Conservation (phyloP, 352 stramenopile species). For the Phytophthora citrophthora region DNA sequence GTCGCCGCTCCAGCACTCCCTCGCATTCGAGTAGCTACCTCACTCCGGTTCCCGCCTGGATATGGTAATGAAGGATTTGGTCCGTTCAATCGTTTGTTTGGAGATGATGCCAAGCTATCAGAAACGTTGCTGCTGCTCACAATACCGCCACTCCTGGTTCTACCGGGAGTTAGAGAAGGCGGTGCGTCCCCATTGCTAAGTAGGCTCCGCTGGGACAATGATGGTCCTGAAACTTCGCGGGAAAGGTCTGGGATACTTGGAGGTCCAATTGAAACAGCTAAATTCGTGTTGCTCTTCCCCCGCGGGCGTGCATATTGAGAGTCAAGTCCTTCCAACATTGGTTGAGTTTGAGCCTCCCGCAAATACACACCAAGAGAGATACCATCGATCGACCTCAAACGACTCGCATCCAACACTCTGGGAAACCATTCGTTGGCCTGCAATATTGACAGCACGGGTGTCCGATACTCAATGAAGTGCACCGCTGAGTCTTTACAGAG, state of each 20-base stretch:
- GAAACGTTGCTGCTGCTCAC: slow-evolving; percentile 37
- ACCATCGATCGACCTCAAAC: slow-evolving; percentile 54
- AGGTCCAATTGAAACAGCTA: slow-evolving; percentile 26
- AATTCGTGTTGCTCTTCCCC: slow-evolving; percentile 45
- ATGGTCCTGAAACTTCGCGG: slow-evolving; percentile 54
- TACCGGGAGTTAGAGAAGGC: slow-evolving; percentile 11
- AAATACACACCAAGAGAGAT: slow-evolving; percentile 61
- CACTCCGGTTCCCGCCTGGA: slow-evolving; percentile 25
- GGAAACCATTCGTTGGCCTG: slow-evolving; percentile 52
- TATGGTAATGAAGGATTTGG: slow-evolving; percentile 29
- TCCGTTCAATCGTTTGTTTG: slow-evolving; percentile 51
- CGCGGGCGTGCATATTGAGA: slow-evolving; percentile 38
- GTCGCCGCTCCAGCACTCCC: slow-evolving; percentile 62
- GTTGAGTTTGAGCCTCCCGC: slow-evolving; percentile 59
- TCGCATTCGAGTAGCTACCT: slow-evolving; percentile 44
- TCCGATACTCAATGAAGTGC: slow-evolving; percentile 65
- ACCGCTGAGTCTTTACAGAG: slow-evolving; percentile 62
- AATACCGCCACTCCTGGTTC: slow-evolving; percentile 37
- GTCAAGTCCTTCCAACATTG: slow-evolving; percentile 31
- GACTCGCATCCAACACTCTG: slow-evolving; percentile 46
- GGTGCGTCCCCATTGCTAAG: slow-evolving; percentile 28
- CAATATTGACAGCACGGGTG: slow-evolving; percentile 51
- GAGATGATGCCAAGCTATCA: slow-evolving; percentile 51
- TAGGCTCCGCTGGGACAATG: slow-evolving; percentile 53
- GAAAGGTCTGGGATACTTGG: slow-evolving; percentile 48